Evolutionary conservation across 139 green algal genomes (phyloP).

Genomic region (Chlorella sp.): DNA sequence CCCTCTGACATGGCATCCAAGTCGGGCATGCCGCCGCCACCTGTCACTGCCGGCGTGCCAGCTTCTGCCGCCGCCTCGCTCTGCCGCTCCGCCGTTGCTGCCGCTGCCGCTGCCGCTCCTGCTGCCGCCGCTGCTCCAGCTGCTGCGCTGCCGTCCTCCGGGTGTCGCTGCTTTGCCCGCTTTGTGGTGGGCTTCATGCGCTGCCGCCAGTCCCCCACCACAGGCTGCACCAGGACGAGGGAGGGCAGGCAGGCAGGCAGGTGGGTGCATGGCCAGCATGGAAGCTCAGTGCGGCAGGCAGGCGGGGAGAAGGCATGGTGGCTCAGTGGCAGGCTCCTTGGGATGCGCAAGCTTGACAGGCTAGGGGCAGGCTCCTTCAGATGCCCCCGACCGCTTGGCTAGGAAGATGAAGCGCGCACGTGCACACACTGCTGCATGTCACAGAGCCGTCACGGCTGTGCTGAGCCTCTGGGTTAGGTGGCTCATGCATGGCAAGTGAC

Average conservation of each 20-base stretch:
- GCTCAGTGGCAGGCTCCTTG: background rate
- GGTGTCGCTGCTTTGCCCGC: background rate
- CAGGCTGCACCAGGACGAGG: slow-evolving; percentile 40
- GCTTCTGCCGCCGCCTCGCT: background rate
- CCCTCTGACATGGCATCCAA: slow-evolving; percentile 65
- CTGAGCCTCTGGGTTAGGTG: no score
- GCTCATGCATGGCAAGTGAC: no score
- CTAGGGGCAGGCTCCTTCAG: background rate
- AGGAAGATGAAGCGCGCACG: no score
- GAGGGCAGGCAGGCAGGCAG: background rate
- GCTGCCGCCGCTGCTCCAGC: background rate
- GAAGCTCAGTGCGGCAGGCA: background rate
- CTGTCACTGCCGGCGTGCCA: background rate
- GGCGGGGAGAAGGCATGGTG: no score
- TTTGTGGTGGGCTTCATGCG: slow-evolving; percentile 44
- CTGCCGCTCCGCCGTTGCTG: background rate
- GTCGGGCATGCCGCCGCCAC: slow-evolving; percentile 51
- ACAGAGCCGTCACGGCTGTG: no score
- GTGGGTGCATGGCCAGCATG: background rate
- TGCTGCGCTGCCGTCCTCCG: background rate
- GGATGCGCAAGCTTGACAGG: background rate
- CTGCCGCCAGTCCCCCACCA: slow-evolving; percentile 56
- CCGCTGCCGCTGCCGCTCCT: background rate
- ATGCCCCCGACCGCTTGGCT: no score
- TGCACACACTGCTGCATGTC: no score